Conservation (phyloP, 208 protist species). For the Paratrypanosoma confusum region DNA sequence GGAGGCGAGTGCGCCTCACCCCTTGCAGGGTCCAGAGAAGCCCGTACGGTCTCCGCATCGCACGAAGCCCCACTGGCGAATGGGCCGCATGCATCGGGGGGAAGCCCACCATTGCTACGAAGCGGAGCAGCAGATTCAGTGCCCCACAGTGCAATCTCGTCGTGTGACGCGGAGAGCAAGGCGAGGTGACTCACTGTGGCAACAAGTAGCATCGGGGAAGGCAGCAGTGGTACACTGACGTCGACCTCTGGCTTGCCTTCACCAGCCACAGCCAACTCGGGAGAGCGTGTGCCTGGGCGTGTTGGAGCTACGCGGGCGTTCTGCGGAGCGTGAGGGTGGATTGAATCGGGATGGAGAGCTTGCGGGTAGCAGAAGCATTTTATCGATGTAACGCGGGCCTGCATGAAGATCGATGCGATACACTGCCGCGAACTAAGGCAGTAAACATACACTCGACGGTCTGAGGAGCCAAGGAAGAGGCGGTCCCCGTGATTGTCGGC, state of each 20-base stretch:
- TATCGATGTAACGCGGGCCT: slow-evolving; percentile 62
- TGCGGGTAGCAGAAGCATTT: slow-evolving; percentile 56
- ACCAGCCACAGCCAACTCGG: not conserved
- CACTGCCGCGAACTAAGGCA: slow-evolving; percentile 31
- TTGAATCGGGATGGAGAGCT: slow-evolving; percentile 20
- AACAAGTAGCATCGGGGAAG: slow-evolving; percentile 9
- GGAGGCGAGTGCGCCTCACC: not conserved
- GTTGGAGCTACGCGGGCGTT: not conserved
- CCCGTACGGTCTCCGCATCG: not conserved
- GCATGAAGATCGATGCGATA: slow-evolving; percentile 58
- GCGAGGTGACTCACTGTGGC: slow-evolving; percentile 9
- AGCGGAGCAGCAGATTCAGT: slow-evolving; percentile 2
- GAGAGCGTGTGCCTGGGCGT: slow-evolving; percentile 1
- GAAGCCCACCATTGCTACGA: slow-evolving; percentile 3
- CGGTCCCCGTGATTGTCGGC: slow-evolving; percentile 18
- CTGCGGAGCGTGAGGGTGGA: slow-evolving; percentile 1
- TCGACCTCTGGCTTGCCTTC: not conserved
- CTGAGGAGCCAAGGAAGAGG: slow-evolving; percentile 67
- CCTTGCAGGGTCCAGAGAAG: not conserved
- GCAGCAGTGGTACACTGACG: not conserved
- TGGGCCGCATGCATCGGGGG: not conserved
- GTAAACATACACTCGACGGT: slow-evolving; percentile 77
- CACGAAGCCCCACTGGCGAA: not conserved
- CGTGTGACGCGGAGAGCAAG: slow-evolving; percentile 10
- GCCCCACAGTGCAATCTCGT: slow-evolving; percentile 5